Base-by-base conservation (phyloP, 345 rosid species). In the Populus pruinosa region DNA sequence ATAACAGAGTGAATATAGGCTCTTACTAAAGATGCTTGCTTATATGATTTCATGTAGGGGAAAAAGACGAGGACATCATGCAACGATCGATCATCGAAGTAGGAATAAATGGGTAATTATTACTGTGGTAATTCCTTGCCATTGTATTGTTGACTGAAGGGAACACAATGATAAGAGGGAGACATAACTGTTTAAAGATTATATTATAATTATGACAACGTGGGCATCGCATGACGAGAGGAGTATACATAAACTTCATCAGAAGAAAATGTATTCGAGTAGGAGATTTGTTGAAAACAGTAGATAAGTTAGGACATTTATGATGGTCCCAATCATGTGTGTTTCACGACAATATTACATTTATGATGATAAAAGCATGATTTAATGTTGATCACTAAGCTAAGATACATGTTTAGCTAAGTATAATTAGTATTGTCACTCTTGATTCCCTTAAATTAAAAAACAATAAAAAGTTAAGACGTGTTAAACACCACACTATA, bases 301-400 rank as follows among this genome's bases (percentile, higher is more conserved):
- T 70, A 7, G 27, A 70, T 2, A 14, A 16, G 12, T 10, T 6
- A 7, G 67, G 53, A 56, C 50, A 56, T 55, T 21, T 23, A 59
- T 72, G 65, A 38, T 56, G 66, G 35, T 56, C 31, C 62, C 76
- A 72, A 56, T 56, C 63, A 71, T 55, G 65, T 27, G 55, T 53
- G 75, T 72, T 72, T 72, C 29, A 55, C 64, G 59, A 71, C 33
- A 31, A 71, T 70, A 17, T 33, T 4, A 33, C 29, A 49, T 47
- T 27, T 27, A 27, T 71, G 41, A 11, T 47, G 35, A 71, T n/a
- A n/a, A 33, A 49, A 71, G 23, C 11, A 35, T 18, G 23, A 72
- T 72, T 56, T 56, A 38, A 55, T 39, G 62, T 62, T 77, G 20
- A 53, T 70, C 17, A 29, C n/a, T 68, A 13, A 68, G 17, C 55